Evolutionary conservation across 257 asterid genomes (phyloP), one percentile per base, ranked within the genome.

Genomic region (Cynanchum wilfordii): DNA sequence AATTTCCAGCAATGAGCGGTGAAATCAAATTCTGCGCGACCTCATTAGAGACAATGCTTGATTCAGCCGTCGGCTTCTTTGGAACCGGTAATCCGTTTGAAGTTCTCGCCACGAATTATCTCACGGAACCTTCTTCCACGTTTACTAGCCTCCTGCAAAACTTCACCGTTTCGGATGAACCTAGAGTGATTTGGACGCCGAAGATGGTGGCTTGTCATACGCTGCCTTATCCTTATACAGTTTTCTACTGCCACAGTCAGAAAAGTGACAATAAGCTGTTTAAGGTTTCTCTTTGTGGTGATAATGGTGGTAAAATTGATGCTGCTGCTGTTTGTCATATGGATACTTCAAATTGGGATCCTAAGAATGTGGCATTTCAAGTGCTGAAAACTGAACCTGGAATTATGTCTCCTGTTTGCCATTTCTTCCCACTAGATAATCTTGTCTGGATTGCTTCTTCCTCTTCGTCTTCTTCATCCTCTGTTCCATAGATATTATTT

Each of bases 181-280:
- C 87, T 2, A 1, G 13, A 42, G 87, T 75, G 15, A 76, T 89
- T 33, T 44, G 47, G 24, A 83, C 84, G 16, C 59, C 74, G 0
- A 85, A 29, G 64, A 78, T 89, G 13, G 75, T 93, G 4, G 90
- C 81, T 0, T 93, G 98, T 77, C 98, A 93, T 76, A 47, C 74
- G 22, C 69, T 93, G 82, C 93, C 98, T 74, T 93, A 93, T 71
- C 97, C 98, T 2, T 91, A 93, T 70, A 88, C 91, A 8, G 96
- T 93, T 7, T 87, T 83, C 70, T 93, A 91, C 74, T 89, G 98
- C 45, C 97, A 93, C 20, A 66, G 89, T 36, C 96, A 91, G 76
- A 82, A 71, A 5, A 78, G 89, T 4, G 90, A 86, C 45, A 83
- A 73, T 63, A 83, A 82, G 82, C 72, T 90, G 49, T 84, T 85